Base-by-base conservation (phyloP, 169 alveolate genomes). In the Sarcocystis neurona region DNA sequence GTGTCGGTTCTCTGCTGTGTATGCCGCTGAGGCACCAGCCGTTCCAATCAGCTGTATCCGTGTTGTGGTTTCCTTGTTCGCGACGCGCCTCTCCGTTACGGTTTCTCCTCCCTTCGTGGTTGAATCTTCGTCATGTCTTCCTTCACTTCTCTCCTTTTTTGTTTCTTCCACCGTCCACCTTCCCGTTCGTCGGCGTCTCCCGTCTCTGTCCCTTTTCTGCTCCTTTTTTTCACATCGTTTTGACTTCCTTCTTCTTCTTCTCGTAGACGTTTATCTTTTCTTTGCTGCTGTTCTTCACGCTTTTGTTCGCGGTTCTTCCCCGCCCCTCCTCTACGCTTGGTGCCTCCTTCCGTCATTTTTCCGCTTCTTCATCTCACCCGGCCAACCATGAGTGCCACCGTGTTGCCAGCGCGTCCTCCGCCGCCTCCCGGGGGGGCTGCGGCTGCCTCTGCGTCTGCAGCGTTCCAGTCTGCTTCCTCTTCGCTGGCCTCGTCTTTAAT, bases 401-500 rank as follows among this genome's bases (percentile, higher is more conserved):
- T 87, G 34, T 72, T 72, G 80, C 91, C 86, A 5, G 66, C 91
- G 77, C 91, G 66, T 46, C 53, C 78, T 39, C 77, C 87, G 44
- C 68, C 91, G 3, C 63, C 85, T 0, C 32, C 78, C 32, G 46
- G 56, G 30, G 89, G n/a, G 47, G 82, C 32, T 30, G 80, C 70
- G 4, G 50, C 85, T 2, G 80, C 41, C 32, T 41, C 84, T 1
- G 15, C n/a, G 63, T 39, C 85, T 8, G 1, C 90, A 2, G 70
- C 32, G 0, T 47, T 5, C 10, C 48, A 43, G 39, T 39, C 78
- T 2, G 39, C 58, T 18, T 72, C 74, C 30, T 27, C 50, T 23
- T 34, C 82, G 47, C 37, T 79, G 56, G 44, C 77, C 46, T 89
- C 89, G 0, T 75, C 88, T 58, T 92, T 79, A 30, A 43, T 96